Conservation (phyloP, 1,284 basidiomycete genomes). For the Fomitopsis palustris region DNA sequence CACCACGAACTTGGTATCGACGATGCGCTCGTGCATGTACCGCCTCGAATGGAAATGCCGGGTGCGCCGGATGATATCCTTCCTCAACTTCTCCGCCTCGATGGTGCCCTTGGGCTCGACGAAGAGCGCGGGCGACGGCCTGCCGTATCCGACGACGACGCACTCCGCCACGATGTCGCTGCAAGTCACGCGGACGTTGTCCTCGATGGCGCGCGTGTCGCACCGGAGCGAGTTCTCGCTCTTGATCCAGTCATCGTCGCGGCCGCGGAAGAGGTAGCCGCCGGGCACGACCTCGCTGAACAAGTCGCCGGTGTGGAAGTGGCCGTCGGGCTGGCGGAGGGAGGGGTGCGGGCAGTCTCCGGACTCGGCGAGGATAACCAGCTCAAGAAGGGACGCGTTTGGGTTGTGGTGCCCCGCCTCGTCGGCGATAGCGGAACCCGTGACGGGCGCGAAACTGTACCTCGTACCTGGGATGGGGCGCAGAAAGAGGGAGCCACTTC, state of each 20-base stretch:
- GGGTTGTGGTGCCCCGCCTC: slow-evolving; percentile 47
- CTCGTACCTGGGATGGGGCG: slow-evolving; percentile 49
- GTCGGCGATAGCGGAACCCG: slow-evolving; percentile 28
- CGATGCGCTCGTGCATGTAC: slow-evolving; percentile 67
- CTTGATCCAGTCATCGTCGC: slow-evolving; percentile 79
- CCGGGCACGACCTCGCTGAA: slow-evolving; percentile 57
- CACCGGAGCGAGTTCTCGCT: slow-evolving; percentile 69
- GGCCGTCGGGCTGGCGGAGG: slow-evolving; percentile 53
- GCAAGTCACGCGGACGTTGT: slow-evolving; percentile 57
- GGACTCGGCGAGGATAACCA: slow-evolving; percentile 61
- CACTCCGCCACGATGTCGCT: slow-evolving; percentile 53
- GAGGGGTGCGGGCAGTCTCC: slow-evolving; percentile 62
- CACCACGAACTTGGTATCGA: slow-evolving; percentile 47
- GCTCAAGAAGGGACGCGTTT: slow-evolving; percentile 49
- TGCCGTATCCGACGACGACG: slow-evolving; percentile 61
- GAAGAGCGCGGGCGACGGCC: slow-evolving; percentile 64
- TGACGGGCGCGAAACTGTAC: slow-evolving; percentile 57
- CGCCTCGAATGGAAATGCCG: slow-evolving; percentile 58
- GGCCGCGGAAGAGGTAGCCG: slow-evolving; percentile 56
- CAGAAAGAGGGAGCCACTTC: slow-evolving; percentile 37
- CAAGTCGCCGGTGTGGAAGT: slow-evolving; percentile 75
- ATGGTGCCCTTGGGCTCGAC: slow-evolving; percentile 40
- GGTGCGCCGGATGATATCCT: slow-evolving; percentile 61
- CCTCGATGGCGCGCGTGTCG: slow-evolving; percentile 74
- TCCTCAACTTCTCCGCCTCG: slow-evolving; percentile 45